phyloP scores from a whole-genome alignment of 441 rosid species.

The Sinapis alba region DNA sequence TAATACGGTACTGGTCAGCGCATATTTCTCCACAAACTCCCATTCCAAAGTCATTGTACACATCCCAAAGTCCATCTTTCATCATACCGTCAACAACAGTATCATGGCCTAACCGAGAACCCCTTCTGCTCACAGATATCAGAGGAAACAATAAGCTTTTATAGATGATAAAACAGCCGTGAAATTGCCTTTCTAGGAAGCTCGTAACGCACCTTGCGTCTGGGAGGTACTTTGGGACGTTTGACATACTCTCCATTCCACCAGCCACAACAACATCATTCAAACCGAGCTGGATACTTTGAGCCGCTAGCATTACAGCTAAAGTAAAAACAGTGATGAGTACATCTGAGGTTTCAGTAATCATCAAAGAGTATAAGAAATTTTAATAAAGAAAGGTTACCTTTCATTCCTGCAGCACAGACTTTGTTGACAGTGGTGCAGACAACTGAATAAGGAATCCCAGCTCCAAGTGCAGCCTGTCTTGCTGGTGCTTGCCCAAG shows the following conservation, averaged over 20 bases:
- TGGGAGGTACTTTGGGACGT: constrained; percentile 84
- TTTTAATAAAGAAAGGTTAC: not conserved
- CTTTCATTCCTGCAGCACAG: constrained; percentile 88
- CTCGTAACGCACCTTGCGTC: constrained; percentile 63
- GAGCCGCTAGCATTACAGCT: constrained; percentile 94
- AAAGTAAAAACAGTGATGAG: not conserved
- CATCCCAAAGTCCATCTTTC: constrained; percentile 98
- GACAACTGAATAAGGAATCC: constrained; percentile 80
- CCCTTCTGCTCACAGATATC: constrained; percentile 58
- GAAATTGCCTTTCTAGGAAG: not conserved
- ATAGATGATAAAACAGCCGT: not conserved
- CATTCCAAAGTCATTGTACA: constrained; percentile 89
- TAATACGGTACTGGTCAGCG: constrained; percentile 64
- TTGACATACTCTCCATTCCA: constrained; percentile 99
- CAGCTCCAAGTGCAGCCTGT: constrained; percentile 95
- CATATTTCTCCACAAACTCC: constrained; percentile 94
- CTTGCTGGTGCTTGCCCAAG: constrained; percentile 99
- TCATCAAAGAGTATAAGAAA: constrained; percentile 12
- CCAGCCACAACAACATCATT: constrained; percentile 90
- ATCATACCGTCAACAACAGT: constrained; percentile 82
- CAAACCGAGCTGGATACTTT: constrained; percentile 65
- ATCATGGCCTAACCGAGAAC: constrained; percentile 85
- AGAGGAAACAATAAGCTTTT: not conserved
- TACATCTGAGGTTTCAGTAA: not conserved
- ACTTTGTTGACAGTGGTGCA: constrained; percentile 96